Evolutionary conservation across 225 moss, liverwort and hornwort species (phyloP).

Genomic region (Climacium dendroides): DNA sequence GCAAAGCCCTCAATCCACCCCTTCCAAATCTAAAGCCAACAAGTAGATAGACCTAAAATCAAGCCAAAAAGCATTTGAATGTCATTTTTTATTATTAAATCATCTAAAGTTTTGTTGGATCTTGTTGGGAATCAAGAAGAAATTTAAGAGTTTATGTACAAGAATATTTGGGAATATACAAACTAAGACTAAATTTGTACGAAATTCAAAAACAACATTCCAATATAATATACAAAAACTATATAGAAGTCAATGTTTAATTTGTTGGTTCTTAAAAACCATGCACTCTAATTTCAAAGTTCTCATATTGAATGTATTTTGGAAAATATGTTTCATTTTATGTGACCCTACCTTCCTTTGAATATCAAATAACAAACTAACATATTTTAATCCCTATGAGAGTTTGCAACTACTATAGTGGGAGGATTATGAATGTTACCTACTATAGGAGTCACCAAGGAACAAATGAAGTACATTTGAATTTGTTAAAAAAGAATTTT

Average conservation of each 20-base stretch:
- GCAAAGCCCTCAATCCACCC: background rate
- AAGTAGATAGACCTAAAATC: background rate
- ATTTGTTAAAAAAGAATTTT: background rate
- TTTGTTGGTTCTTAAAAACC: too few relatives aligned
- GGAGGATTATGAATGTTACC: too few relatives aligned
- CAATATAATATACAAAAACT: background rate
- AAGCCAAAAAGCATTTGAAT: background rate
- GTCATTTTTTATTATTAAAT: background rate
- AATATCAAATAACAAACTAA: background rate
- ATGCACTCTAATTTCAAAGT: background rate
- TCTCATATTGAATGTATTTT: background rate
- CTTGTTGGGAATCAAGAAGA: background rate
- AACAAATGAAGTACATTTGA: accelerated
- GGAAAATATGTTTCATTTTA: background rate
- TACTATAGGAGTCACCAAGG: accelerated
- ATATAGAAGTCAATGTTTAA: too few relatives aligned
- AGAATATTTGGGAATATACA: accelerated
- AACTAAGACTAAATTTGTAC: too few relatives aligned
- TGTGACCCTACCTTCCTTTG: background rate
- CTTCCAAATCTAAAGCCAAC: background rate
- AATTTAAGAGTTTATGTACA: background rate
- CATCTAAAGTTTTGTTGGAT: background rate
- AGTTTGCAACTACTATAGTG: too few relatives aligned
- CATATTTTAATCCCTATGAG: background rate
- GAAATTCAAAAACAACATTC: too few relatives aligned